These are phyloP conservation scores for Rhizopus microsporus DNA, from an alignment of 371 early-diverging fungal genomes.

Conservation along the genomic window DNA sequence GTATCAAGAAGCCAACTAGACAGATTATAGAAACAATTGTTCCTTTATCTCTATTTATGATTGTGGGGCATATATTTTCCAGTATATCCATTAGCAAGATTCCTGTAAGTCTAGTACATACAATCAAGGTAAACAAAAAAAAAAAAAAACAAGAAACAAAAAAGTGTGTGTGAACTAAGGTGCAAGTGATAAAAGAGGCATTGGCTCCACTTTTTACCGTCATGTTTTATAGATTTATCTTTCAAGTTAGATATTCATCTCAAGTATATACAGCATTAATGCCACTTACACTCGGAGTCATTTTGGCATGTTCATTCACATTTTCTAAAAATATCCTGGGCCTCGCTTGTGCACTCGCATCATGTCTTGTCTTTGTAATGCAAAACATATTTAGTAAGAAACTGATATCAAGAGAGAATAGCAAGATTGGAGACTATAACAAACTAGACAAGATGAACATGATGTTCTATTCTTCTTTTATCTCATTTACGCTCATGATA, in stretches of 20 bases:
- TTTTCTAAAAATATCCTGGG: constrained; percentile 65
- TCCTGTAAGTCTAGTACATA: constrained; percentile 85
- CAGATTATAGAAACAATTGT: constrained; percentile 62
- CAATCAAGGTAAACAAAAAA: constrained; percentile 73
- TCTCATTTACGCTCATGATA: constrained; percentile 72
- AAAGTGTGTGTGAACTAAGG: too few relatives aligned
- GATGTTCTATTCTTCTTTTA: constrained; percentile 72
- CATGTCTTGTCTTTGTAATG: constrained; percentile 78
- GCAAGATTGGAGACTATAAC: constrained; percentile 40
- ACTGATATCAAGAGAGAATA: constrained; percentile 59
- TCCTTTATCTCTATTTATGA: constrained; percentile 76
- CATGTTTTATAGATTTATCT: constrained; percentile 69
- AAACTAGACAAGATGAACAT: constrained; percentile 85
- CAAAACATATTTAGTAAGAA: constrained; percentile 86
- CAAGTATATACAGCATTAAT: constrained; percentile 76
- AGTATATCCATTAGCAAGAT: constrained; percentile 75
- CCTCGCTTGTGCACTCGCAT: constrained; percentile 69
- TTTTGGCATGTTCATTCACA: constrained; percentile 54
- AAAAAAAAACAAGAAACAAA: neutral
- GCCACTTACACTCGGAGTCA: constrained; percentile 85
- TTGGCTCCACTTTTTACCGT: constrained; percentile 90
- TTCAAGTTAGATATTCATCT: constrained; percentile 61
- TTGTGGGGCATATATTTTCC: constrained; percentile 83
- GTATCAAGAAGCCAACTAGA: constrained; percentile 55
- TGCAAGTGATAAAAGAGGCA: constrained; percentile 51